A percentile compares a stretch with the other conserved stretches of the same genome.
These are phyloP conservation scores for Penicillium palitans DNA, from an alignment of 2,329 filamentous ascomycete species.

Conservation along the genomic window DNA sequence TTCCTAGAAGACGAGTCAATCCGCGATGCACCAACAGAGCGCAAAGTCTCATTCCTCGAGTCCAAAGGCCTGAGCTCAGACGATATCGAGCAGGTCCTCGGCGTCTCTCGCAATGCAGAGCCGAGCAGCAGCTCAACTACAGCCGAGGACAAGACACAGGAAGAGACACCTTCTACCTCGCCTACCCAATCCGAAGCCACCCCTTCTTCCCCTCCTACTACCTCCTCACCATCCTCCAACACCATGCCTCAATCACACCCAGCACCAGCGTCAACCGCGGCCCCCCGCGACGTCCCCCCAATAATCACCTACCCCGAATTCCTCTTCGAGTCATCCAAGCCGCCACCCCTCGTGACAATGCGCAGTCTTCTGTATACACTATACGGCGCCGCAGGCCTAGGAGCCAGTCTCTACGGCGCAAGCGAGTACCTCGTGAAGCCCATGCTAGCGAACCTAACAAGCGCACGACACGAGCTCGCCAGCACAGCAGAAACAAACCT, in stretches of 20 bases:
- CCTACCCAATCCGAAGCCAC: slow-evolving; percentile 11
- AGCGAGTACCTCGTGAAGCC: slow-evolving; percentile 61
- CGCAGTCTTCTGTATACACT: slow-evolving; percentile 57
- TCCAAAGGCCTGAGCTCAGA: slow-evolving; percentile 69
- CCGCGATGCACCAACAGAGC: slow-evolving; percentile 65
- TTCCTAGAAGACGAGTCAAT: slow-evolving; percentile 78
- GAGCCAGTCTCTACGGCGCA: slow-evolving; percentile 57
- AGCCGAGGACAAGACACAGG: slow-evolving; percentile 16
- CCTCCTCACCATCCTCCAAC: slow-evolving; percentile 13
- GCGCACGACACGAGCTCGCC: slow-evolving; percentile 59
- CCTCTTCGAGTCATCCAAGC: slow-evolving; percentile 58
- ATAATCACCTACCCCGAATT: slow-evolving; percentile 70
- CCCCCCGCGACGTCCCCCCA: slow-evolving; percentile 53
- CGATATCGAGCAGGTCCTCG: slow-evolving; percentile 69
- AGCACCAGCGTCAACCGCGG: slow-evolving; percentile 16
- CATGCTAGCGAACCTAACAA: slow-evolving; percentile 56
- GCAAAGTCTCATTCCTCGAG: slow-evolving; percentile 74
- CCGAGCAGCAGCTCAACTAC: slow-evolving; percentile 20
- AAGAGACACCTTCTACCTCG: slow-evolving; percentile 11
- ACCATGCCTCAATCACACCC: slow-evolving; percentile 19
- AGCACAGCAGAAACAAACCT: slow-evolving; percentile 54
- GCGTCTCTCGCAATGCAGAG: slow-evolving; percentile 37
- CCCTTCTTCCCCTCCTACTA: slow-evolving; percentile 5
- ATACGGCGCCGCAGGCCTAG: slow-evolving; percentile 57
- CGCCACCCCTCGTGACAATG: slow-evolving; percentile 61